Base-by-base conservation (phyloP, 2,329 filamentous ascomycete genomes). In the Alternaria incomplexa region DNA sequence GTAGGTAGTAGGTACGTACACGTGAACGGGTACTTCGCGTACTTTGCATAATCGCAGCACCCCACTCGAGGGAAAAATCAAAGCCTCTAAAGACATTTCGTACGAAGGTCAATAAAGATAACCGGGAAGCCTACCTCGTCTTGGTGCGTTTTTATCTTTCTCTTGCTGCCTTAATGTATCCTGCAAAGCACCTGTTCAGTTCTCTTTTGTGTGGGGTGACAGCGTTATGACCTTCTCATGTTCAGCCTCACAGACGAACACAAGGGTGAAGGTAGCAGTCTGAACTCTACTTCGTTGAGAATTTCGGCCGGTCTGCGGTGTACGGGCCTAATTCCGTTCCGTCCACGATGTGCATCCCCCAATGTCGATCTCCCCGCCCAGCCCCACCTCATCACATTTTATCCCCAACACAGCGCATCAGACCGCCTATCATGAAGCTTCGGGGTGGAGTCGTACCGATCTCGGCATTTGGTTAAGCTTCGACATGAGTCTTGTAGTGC, bases 321-420 rank as follows among this genome's bases (percentile, higher is more conserved):
- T 15, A 51, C 51, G 51, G 58, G 44, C 17, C 32, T 22, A 12
- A 7, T 48, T 50, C 58, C 51, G 44, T 25, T 26, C 28, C 22
- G 22, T 36, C 48, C 48, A 56, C 15, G 13, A 30, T 40, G 55
- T 30, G 10, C 48, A 28, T 51, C 30, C 53, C 54, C 46, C 53
- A 45, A 22, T 57, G 58, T 61, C 58, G 58, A 61, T 61, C 58
- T 48, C 46, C 30, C 32, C 43, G 56, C 48, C 20, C 7, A 50
- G 55, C 61, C 52, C 57, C 61, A 56, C 57, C 46, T 28, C 47
- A 17, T 51, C 20, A 32, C 26, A 53, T 40, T 25, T 43, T 59
- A 53, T 58, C 26, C 56, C 57, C 47, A n/a, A 61, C 47, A 40
- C 25, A 36, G 53, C 20, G 15, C 15, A 25, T 15, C 32, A 30